Percentiles rank a stretch among this genome's conserved stretches.
phyloP scores from a whole-genome alignment of 805 yeast species.

The Saccharomycopsis schoenii region DNA sequence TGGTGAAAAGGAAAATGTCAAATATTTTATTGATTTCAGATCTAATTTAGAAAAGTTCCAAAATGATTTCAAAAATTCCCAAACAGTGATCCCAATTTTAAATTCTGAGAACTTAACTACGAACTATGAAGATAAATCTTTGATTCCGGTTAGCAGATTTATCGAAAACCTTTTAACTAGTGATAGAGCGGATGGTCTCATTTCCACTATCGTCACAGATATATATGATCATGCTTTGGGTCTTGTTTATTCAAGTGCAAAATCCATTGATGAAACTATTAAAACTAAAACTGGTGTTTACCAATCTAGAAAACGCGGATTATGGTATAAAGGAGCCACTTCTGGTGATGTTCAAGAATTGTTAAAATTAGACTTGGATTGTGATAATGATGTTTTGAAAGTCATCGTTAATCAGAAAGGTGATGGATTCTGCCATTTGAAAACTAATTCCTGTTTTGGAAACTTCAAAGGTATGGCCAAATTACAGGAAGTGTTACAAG shows the following conservation, averaged over 20 bases:
- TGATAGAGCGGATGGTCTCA: constrained; percentile 82
- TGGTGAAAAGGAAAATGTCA: neutral
- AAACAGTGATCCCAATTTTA: constrained; percentile 14
- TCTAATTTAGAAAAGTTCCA: neutral
- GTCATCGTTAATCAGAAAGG: constrained; percentile 81
- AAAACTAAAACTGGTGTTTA: constrained; percentile 81
- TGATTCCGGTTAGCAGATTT: constrained; percentile 31
- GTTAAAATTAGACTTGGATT: constrained; percentile 60
- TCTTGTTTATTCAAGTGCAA: constrained; percentile 78
- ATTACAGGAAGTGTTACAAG: constrained; percentile 55
- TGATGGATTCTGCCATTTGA: constrained; percentile 86
- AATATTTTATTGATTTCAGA: constrained; percentile 5
- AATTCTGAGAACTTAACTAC: constrained; percentile 12
- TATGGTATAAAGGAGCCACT: constrained; percentile 94
- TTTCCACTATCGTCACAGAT: constrained; percentile 74
- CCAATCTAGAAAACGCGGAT: constrained; percentile 79
- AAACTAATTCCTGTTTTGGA: constrained; percentile 71
- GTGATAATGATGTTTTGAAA: constrained; percentile 87
- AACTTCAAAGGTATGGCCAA: constrained; percentile 53
- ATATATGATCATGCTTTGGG: constrained; percentile 67
- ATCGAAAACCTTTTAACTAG: constrained; percentile 35
- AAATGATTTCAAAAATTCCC: neutral
- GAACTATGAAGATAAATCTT: constrained; percentile 13
- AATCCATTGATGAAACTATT: constrained; percentile 75
- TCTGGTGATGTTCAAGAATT: constrained; percentile 92